phyloP scores from a whole-genome alignment of 208 protist species.

The Trypanosoma mega region DNA sequence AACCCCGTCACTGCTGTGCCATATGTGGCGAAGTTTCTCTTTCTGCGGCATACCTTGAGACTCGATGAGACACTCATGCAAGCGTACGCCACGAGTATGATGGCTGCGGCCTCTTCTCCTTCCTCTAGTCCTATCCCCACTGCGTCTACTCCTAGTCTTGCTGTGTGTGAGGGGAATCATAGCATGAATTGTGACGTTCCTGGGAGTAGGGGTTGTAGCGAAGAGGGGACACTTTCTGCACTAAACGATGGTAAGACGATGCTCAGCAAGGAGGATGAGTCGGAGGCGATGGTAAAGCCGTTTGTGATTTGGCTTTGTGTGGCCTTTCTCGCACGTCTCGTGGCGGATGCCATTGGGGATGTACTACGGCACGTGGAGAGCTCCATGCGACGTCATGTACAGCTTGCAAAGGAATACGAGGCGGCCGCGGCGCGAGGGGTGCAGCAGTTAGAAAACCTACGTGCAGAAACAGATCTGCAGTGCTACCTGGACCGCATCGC shows the following conservation, averaged over 20 bases:
- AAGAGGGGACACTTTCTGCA: no score
- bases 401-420: slow-evolving; percentile 53
- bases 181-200: no score
- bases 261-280: slow-evolving; percentile 31
- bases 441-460: slow-evolving; percentile 8
- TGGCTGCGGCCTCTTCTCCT: neutral
- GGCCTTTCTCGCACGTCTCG: slow-evolving; percentile 66
- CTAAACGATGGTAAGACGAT: no score
- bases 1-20: slow-evolving; percentile 60
- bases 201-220: no score
- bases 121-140: neutral
- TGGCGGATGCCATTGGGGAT: slow-evolving; percentile 74
- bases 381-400: slow-evolving; percentile 60
- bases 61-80: slow-evolving; percentile 42
- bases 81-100: slow-evolving; percentile 31
- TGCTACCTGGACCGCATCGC: slow-evolving; percentile 26
- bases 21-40: slow-evolving; percentile 79
- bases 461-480: slow-evolving; percentile 24
- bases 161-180: no score
- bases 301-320: slow-evolving; percentile 70
- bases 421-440: slow-evolving; percentile 15
- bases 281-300: slow-evolving; percentile 24
- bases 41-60: slow-evolving; percentile 69
- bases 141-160: no score
- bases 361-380: slow-evolving; percentile 64